Conservation (phyloP, 2,329 filamentous ascomycete species). For the Pseudogymnoascus sp. region DNA sequence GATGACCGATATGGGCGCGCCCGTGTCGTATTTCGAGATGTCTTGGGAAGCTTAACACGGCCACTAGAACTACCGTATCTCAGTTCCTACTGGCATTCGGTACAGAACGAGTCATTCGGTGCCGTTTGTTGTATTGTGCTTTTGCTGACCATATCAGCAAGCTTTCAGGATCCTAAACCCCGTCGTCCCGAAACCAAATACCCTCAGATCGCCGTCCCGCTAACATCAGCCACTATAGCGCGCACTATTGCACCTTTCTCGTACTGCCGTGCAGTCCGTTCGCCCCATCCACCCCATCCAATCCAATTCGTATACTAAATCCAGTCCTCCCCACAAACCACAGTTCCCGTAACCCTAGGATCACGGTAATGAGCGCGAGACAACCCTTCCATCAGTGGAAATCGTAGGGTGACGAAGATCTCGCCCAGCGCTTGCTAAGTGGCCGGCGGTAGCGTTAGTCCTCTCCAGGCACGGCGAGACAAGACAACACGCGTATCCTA, state of each 20-base stretch:
- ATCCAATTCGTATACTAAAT: neutral
- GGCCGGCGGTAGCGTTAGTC: neutral
- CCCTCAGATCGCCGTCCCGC: conserved; percentile 1
- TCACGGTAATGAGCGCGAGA: conserved; percentile 2
- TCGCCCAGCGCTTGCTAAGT: neutral
- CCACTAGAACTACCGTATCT: neutral
- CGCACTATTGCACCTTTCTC: neutral
- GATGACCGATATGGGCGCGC: neutral
- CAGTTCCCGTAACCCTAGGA: neutral
- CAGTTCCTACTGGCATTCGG: neutral
- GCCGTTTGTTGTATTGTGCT: neutral
- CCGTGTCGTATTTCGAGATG: neutral
- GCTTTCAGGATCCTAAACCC: neutral
- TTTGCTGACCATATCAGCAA: neutral
- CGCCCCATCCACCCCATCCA: neutral
- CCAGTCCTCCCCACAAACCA: neutral
- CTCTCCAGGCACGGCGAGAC: neutral
- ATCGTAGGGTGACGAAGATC: neutral
- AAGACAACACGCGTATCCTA: neutral
- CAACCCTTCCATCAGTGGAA: neutral
- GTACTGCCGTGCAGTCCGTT: neutral
- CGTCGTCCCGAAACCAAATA: neutral
- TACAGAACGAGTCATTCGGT: neutral
- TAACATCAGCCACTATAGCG: neutral
- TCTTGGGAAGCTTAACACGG: conserved; percentile 5